A percentile compares a stretch with the other conserved stretches of the same genome.
Conservation (phyloP, 2,329 filamentous ascomycete genomes). For the Aspergillus caelatus region DNA sequence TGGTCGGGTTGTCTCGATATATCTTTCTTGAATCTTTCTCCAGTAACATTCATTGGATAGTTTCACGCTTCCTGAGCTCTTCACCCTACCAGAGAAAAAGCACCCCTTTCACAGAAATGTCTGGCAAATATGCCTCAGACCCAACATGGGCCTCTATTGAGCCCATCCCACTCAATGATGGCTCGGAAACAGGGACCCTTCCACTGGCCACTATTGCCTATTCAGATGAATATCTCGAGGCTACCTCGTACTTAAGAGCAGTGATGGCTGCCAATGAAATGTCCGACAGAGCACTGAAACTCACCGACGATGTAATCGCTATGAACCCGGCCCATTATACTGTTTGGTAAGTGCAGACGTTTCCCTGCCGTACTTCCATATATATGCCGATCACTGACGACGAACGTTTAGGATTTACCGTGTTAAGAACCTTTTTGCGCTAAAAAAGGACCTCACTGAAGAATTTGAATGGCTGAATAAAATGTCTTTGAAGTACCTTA, state of each 20-base stretch:
- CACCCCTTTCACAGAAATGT: conserved; percentile 22
- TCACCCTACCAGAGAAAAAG: neutral
- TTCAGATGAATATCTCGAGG: conserved; percentile 84
- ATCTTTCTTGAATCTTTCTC: neutral
- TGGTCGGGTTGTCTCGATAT: neutral
- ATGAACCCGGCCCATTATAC: conserved; percentile 98
- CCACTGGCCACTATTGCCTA: conserved; percentile 94
- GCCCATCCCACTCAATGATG: conserved; percentile 82
- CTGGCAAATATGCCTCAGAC: conserved; percentile 61
- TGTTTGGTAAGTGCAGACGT: conserved; percentile 68
- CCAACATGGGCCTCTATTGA: conserved; percentile 81
- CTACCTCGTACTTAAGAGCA: conserved; percentile 89
- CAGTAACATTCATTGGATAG: neutral
- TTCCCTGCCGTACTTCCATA: neutral
- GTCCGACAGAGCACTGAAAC: conserved; percentile 72
- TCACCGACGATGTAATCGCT: conserved; percentile 87
- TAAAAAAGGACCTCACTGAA: conserved; percentile 65
- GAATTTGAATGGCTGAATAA: conserved; percentile 87
- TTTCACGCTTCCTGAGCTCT: neutral
- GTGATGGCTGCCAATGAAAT: conserved; percentile 88
- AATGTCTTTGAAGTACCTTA: conserved; percentile 79
- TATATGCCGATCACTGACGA: conserved; percentile 11
- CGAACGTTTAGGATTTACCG: conserved; percentile 70
- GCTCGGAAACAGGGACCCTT: conserved; percentile 53
- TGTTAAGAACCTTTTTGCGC: conserved; percentile 71